Evolutionary conservation across 176 grass and related monocot species (phyloP).

Genomic region (Ananas comosus): DNA sequence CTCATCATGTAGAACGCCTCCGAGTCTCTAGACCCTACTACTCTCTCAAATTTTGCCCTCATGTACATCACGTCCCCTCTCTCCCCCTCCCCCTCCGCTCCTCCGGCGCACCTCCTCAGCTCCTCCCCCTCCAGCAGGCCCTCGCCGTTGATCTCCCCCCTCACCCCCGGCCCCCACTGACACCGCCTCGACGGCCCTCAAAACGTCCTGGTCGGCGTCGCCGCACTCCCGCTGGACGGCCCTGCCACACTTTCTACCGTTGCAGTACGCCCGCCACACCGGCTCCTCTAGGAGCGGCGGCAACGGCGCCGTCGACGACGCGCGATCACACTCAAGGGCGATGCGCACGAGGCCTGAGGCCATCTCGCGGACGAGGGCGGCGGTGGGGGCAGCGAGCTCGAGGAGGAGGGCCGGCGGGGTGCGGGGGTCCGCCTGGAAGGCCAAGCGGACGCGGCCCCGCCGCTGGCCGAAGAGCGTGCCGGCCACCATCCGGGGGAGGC

Average conservation of each 20-base stretch:
- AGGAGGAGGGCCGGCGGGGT: slow-evolving; percentile 61
- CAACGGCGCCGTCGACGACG: slow-evolving; percentile 12
- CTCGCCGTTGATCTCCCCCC: too few species aligned
- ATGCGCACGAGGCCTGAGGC: slow-evolving; percentile 85
- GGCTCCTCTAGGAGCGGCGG: slow-evolving; percentile 52
- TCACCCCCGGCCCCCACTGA: slow-evolving; percentile 73
- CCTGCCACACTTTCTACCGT: slow-evolving; percentile 80
- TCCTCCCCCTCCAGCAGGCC: slow-evolving; percentile 1
- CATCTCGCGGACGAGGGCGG: slow-evolving; percentile 90
- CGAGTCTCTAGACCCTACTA: slow-evolving; percentile 68
- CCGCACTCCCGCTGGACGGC: slow-evolving; percentile 69
- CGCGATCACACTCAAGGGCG: slow-evolving; percentile 64
- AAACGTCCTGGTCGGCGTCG: slow-evolving; percentile 57
- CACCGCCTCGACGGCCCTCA: slow-evolving; percentile 58
- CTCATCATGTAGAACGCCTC: slow-evolving; percentile 98
- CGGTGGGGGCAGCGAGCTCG: slow-evolving; percentile 67
- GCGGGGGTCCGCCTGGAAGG: slow-evolving; percentile 77
- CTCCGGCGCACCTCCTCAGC: too few species aligned
- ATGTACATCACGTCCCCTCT: slow-evolving; percentile 78
- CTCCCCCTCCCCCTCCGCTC: slow-evolving; percentile 16
- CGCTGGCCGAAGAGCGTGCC: slow-evolving; percentile 87
- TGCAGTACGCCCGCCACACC: slow-evolving; percentile 82
- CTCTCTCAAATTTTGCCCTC: slow-evolving; percentile 77
- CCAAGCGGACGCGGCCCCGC: slow-evolving; percentile 59
- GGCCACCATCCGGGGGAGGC: slow-evolving; percentile 61